Conservation (phyloP, 495 filamentous ascomycete genomes). For the Annulohypoxylon nitens region DNA sequence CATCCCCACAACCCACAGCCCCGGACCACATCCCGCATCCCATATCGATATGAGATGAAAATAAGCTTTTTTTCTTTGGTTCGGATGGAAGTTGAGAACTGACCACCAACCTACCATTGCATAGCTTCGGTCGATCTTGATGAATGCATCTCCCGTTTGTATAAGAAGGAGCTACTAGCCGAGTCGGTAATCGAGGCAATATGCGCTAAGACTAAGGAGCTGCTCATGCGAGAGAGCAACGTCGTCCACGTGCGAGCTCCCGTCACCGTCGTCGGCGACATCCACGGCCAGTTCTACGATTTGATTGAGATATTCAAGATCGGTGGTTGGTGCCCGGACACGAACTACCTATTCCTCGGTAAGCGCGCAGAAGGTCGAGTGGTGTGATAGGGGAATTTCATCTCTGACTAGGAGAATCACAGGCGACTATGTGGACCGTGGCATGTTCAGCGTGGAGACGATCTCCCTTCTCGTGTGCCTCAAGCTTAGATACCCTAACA, state of each 20-base stretch:
- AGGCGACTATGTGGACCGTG: constrained; percentile 98
- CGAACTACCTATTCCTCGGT: constrained; percentile 98
- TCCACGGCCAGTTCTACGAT: constrained; percentile 98
- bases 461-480: constrained; percentile 96
- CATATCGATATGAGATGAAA: constrained; percentile 7
- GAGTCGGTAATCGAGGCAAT: constrained; percentile 99
- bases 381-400: neutral
- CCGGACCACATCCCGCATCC: neutral
- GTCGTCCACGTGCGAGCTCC: constrained; percentile 97
- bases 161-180: constrained; percentile 94
- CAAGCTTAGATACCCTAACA: constrained; percentile 91
- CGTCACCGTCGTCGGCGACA: constrained; percentile 98
- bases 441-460: constrained; percentile 96
- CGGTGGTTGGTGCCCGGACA: constrained; percentile 94
- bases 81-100: constrained; percentile 22
- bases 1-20: constrained; percentile 14
- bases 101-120: neutral
- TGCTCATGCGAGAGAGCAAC: constrained; percentile 99
- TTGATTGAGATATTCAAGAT: constrained; percentile 99
- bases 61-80: neutral
- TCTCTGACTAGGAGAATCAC: constrained; percentile 5
- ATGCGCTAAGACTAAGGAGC: constrained; percentile 98
- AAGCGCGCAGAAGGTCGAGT: constrained; percentile 43
- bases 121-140: constrained; percentile 96
- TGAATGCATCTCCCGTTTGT: constrained; percentile 95